A percentile compares a stretch with the other conserved stretches of the same genome.
Evolutionary conservation across 78 protist species (phyloP).

Genomic region (Dictyostelium citrinum): DNA sequence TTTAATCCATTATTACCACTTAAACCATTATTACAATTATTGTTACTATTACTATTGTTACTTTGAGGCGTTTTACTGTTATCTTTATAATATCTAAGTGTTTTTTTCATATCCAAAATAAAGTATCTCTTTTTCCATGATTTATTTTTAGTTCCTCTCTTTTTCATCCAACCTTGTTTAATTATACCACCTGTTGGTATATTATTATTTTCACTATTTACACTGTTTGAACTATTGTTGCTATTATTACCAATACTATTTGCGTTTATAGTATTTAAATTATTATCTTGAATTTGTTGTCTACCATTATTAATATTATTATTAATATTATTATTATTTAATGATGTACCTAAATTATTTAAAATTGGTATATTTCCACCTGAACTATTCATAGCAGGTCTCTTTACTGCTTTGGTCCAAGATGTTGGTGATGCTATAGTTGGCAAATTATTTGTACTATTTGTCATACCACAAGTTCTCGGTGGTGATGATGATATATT

Average conservation of each 20-base stretch:
- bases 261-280: neutral
- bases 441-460: neutral
- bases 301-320: too few species aligned
- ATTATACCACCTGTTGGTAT: slow-evolving; percentile 54
- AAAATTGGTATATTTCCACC: neutral
- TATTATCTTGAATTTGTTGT: neutral
- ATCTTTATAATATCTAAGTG: slow-evolving; percentile 13
- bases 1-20: neutral
- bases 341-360: neutral
- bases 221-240: neutral
- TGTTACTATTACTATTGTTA: neutral
- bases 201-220: slow-evolving; percentile 3
- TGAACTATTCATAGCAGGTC: neutral
- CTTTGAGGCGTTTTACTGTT: neutral
- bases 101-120: slow-evolving; percentile 46
- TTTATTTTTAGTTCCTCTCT: slow-evolving; percentile 45
- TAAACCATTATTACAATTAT: neutral
- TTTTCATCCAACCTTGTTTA: slow-evolving; percentile 73
- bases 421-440: slow-evolving; percentile 3
- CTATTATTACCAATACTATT: neutral
- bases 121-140: slow-evolving; percentile 65
- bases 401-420: slow-evolving; percentile 1
- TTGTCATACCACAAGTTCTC: neutral
- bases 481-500: neutral
- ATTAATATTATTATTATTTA: neutral